Evolutionary conservation across 768 basidiomycete genomes (phyloP).

Genomic region (Trametes sanguinea): DNA sequence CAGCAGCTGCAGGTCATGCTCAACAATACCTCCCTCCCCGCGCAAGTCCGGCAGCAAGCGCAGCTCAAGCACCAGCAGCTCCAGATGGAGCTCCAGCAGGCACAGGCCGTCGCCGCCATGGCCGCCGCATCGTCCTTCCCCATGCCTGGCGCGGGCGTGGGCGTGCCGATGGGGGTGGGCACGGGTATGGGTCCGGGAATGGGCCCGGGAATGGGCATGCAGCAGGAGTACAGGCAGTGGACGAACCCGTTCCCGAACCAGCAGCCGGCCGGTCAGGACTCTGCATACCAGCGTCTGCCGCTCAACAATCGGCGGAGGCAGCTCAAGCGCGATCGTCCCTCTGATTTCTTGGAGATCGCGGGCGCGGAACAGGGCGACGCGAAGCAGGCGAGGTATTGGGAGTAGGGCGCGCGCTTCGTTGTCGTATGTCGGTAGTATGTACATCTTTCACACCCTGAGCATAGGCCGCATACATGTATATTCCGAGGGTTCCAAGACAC

Average conservation of each 20-base stretch:
- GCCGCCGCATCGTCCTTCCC: constrained; percentile 41
- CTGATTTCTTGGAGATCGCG: constrained; percentile 76
- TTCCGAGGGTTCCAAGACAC: no score
- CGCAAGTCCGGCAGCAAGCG: constrained; percentile 73
- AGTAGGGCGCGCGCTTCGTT: constrained; percentile 39
- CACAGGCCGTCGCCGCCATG: constrained; percentile 69
- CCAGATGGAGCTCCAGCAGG: constrained; percentile 77
- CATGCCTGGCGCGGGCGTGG: constrained; percentile 40
- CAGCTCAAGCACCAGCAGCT: constrained; percentile 83
- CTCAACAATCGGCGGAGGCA: constrained; percentile 74
- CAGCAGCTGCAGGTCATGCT: constrained; percentile 78
- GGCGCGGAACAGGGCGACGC: constrained; percentile 56
- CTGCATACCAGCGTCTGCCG: constrained; percentile 84
- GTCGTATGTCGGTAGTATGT: no score
- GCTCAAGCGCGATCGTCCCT: constrained; percentile 79
- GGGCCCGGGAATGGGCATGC: constrained; percentile 21
- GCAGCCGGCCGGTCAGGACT: constrained; percentile 70
- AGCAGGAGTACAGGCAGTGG: constrained; percentile 46
- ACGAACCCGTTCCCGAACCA: constrained; percentile 59
- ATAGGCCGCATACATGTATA: not conserved
- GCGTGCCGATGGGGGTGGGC: constrained; percentile 27
- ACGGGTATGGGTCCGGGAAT: constrained; percentile 21
- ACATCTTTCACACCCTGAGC: no score
- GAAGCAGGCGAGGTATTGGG: constrained; percentile 78
- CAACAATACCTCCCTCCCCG: constrained; percentile 74